A percentile compares a stretch with the other conserved stretches of the same genome.
These are phyloP conservation scores for Trametes polyzona DNA, from an alignment of 1,284 basidiomycete genomes.

Conservation along the genomic window DNA sequence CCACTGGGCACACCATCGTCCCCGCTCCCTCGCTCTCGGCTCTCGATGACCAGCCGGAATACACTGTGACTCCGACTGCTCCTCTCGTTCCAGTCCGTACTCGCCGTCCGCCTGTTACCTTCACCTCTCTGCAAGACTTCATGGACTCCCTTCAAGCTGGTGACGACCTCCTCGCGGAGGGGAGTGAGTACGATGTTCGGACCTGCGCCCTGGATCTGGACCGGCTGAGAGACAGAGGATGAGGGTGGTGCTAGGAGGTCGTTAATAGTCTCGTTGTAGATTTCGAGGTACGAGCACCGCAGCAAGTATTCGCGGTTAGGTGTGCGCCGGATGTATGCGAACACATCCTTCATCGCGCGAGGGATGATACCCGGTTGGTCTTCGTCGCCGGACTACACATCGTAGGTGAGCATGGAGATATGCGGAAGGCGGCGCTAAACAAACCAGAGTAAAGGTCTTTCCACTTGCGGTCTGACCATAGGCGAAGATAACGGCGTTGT, in stretches of 20 bases:
- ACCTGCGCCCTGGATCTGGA: constrained; percentile 71
- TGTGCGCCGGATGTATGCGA: constrained; percentile 72
- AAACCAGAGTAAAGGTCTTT: constrained; percentile 89
- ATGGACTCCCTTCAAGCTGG: constrained; percentile 83
- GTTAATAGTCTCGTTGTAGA: constrained; percentile 94
- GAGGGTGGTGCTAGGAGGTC: constrained; percentile 83
- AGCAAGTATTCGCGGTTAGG: constrained; percentile 90
- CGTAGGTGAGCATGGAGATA: background rate
- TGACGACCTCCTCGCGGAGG: constrained; percentile 90
- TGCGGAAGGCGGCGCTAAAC: constrained; percentile 17
- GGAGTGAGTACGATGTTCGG: constrained; percentile 68
- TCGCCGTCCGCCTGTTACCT: constrained; percentile 87
- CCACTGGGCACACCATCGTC: constrained; percentile 49
- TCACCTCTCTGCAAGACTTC: constrained; percentile 88
- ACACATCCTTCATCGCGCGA: constrained; percentile 86
- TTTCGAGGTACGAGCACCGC: constrained; percentile 93
- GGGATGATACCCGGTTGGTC: constrained; percentile 94
- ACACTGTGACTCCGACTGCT: constrained; percentile 93
- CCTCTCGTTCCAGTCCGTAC: constrained; percentile 97
- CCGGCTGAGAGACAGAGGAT: constrained; percentile 60
- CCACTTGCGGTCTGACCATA: constrained; percentile 92
- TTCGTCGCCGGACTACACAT: constrained; percentile 66
- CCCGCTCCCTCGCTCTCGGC: constrained; percentile 61
- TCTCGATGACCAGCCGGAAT: constrained; percentile 87
- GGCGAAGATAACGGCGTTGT: constrained; percentile 93